phyloP scores from a whole-genome alignment of 352 stramenopile species.

The Phytophthora kernoviae region DNA sequence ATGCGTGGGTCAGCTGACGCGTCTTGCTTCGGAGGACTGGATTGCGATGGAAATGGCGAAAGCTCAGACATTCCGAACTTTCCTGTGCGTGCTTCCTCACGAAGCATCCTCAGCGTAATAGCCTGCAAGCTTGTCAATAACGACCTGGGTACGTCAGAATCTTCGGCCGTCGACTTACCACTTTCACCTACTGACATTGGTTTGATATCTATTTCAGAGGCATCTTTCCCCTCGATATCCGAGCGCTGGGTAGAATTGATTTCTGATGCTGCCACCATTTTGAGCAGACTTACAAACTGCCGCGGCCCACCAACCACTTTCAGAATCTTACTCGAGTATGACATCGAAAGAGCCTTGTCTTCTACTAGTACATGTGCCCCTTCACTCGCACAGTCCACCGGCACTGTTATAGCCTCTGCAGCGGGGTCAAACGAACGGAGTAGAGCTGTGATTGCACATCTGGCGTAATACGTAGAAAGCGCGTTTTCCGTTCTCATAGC shows the following conservation, averaged over 20 bases:
- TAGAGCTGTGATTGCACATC: slow-evolving; percentile 50
- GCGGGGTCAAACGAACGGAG: slow-evolving; percentile 30
- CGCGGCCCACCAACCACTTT: slow-evolving; percentile 62
- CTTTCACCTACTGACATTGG: background rate
- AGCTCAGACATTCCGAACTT: slow-evolving; percentile 27
- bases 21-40: slow-evolving; percentile 4
- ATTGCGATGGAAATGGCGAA: slow-evolving; percentile 3
- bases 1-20: background rate
- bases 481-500: slow-evolving; percentile 80
- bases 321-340: slow-evolving; percentile 46
- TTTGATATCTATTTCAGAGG: background rate
- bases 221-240: slow-evolving; percentile 13
- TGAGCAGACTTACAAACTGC: slow-evolving; percentile 83
- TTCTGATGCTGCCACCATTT: slow-evolving; percentile 81
- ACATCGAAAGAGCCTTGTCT: slow-evolving; percentile 20
- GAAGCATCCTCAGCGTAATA: slow-evolving; percentile 60
- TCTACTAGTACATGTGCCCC: slow-evolving; percentile 12
- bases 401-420: slow-evolving; percentile 1
- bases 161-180: slow-evolving; percentile 9
- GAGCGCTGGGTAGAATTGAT: slow-evolving; percentile 50
- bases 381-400: background rate
- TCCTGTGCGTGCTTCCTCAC: slow-evolving; percentile 53
- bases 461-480: slow-evolving; percentile 83
- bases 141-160: slow-evolving; percentile 35
- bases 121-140: slow-evolving; percentile 57